A percentile compares a stretch with the other conserved stretches of the same genome.
phyloP scores from a whole-genome alignment of 164 flowering plant species.

The Macadamia tetraphylla region DNA sequence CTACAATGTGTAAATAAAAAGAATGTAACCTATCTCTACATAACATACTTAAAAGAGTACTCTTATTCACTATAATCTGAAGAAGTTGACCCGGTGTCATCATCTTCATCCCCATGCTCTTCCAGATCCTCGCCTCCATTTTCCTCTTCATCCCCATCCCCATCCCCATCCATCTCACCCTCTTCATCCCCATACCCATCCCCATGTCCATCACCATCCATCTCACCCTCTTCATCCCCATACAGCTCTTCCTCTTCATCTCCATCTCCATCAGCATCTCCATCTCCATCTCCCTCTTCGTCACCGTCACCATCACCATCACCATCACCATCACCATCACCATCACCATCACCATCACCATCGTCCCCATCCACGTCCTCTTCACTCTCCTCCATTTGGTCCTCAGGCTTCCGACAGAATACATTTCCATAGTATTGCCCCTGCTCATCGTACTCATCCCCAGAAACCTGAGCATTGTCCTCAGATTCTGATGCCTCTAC shows the following conservation, averaged over 20 bases:
- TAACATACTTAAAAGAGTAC: background rate
- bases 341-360: slow-evolving; percentile 11
- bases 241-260: slow-evolving; percentile 34
- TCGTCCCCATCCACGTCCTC: slow-evolving; percentile 33
- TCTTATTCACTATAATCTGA: slow-evolving; percentile 59
- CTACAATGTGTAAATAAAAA: background rate
- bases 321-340: background rate
- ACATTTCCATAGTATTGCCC: slow-evolving; percentile 21
- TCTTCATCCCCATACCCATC: slow-evolving; percentile 25
- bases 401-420: slow-evolving; percentile 23
- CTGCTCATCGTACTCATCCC: slow-evolving; percentile 42
- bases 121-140: background rate
- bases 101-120: slow-evolving; percentile 28
- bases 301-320: slow-evolving; percentile 15
- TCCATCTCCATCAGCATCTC: slow-evolving; percentile 18
- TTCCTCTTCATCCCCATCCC: slow-evolving; percentile 23
- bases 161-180: slow-evolving; percentile 17
- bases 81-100: slow-evolving; percentile 36
- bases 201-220: slow-evolving; percentile 17
- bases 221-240: slow-evolving; percentile 18
- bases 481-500: slow-evolving; percentile 48
- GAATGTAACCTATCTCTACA: background rate
- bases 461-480: slow-evolving; percentile 43
- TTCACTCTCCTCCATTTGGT: slow-evolving; percentile 31
- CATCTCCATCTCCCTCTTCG: slow-evolving; percentile 27